Evolutionary conservation across 192 early-diverging fungal genomes (phyloP), one percentile per base, ranked within the genome.

Genomic region (Backusella circina): DNA sequence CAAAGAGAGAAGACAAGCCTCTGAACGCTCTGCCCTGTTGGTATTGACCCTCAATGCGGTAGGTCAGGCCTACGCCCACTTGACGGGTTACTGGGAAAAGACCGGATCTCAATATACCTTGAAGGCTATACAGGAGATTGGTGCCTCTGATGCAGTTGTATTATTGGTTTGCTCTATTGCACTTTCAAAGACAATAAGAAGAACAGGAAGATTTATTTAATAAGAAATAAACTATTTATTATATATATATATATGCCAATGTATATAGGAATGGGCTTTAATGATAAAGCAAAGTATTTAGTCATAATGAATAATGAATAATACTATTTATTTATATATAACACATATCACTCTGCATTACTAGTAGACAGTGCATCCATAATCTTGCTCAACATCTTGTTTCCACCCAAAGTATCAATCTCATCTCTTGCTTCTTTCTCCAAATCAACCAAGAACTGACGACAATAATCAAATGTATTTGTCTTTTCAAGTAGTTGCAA

Each of bases 381-480:
- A 71, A 93, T 88, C 68, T 79, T 83, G 65, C 90, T 89, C 74
- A 98, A 77, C 47, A 84, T 80, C 0, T 66, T 69, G 73, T 98
- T 99, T 12, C 96, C 96, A 21, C 96, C 96, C 64, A 95, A 86
- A 21, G 80, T 78, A 12, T 70, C 38, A 69, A 99, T 91, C 75
- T 92, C 91, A 5, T 81, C 83, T 2, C 85, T 66, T 12, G 91
- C 92, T 2, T 88, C 81, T 2, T 69, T 69, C 77, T 98, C 96
- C 12, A 95, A 85, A 6, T 81, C 50, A 0, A 32, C 47, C 70
- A 99, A 79, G 71, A 88, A 91, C 28, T 86, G 65, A 1, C 84
- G 72, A 7, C 93, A 94, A 75, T 96, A 97, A 13, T 92, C 90
- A 71, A 99, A 96, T 12, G 95, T 91, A 23, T 84, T 71, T 1